Evolutionary conservation across 2,329 filamentous ascomycete genomes (phyloP).

Genomic region (Pseudogymnoascus destructans): DNA sequence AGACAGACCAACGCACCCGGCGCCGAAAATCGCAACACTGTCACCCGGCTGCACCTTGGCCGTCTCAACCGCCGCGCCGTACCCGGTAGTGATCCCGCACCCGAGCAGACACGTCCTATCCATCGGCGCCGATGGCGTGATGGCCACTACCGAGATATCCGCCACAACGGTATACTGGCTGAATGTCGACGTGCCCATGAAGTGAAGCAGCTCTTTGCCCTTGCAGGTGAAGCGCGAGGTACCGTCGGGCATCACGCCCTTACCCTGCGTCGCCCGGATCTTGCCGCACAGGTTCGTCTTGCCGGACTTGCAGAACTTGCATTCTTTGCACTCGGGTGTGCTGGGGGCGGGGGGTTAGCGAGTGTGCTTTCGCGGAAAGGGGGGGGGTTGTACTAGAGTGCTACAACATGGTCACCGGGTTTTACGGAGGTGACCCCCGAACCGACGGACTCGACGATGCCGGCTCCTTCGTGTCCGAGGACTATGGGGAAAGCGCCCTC

Average conservation of each 20-base stretch:
- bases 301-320: constrained; percentile 99
- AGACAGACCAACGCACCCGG: constrained; percentile 87
- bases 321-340: constrained; percentile 92
- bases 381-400: constrained; percentile 55
- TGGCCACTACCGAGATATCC: constrained; percentile 93
- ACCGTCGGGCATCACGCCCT: constrained; percentile 93
- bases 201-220: constrained; percentile 90
- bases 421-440: constrained; percentile 94
- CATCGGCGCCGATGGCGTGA: constrained; percentile 82
- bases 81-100: constrained; percentile 97
- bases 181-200: constrained; percentile 99
- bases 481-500: constrained; percentile 88
- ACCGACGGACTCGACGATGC: constrained; percentile 84
- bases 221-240: constrained; percentile 90
- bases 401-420: constrained; percentile 80
- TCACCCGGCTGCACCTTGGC: constrained; percentile 83
- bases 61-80: constrained; percentile 88
- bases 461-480: constrained; percentile 81
- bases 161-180: constrained; percentile 97
- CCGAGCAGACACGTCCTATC: constrained; percentile 92
- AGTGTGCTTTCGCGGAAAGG: constrained; percentile 8
- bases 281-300: constrained; percentile 99
- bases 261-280: constrained; percentile 92
- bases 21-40: constrained; percentile 85
- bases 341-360: constrained; percentile 32